phyloP scores from a whole-genome alignment of 164 flowering plant species.

The Vitis amurensis region DNA sequence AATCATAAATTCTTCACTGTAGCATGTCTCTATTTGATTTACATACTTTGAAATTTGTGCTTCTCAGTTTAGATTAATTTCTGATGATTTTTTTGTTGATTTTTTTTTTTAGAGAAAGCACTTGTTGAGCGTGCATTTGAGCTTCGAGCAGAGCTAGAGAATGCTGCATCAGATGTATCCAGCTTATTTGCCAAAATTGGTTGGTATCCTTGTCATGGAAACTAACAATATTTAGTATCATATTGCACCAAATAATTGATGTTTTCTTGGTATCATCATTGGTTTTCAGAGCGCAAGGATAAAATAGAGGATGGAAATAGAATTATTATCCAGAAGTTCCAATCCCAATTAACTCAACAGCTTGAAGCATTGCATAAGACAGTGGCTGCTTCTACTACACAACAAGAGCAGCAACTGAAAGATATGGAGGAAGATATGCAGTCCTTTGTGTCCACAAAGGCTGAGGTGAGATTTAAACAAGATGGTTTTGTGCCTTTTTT shows the following conservation, averaged over 20 bases:
- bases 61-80: not conserved
- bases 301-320: constrained; percentile 90
- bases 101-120: constrained; percentile 65
- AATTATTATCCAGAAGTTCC: constrained; percentile 69
- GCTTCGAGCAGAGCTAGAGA: constrained; percentile 86
- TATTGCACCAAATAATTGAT: not conserved
- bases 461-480: constrained; percentile 52
- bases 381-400: constrained; percentile 70
- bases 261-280: constrained; percentile 1
- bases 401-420: constrained; percentile 87
- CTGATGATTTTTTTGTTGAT: not conserved
- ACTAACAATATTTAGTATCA: not conserved
- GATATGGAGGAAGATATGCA: constrained; percentile 97
- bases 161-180: constrained; percentile 89
- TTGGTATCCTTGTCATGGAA: constrained; percentile 23
- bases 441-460: constrained; percentile 79
- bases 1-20: not conserved
- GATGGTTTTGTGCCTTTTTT: too few relatives aligned
- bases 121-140: constrained; percentile 86
- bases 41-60: not conserved
- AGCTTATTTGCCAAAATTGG: constrained; percentile 87
- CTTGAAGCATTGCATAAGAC: constrained; percentile 87
- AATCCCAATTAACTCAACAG: constrained; percentile 75
- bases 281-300: constrained; percentile 74
- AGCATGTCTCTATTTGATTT: too few relatives aligned